Evolutionary conservation across 495 filamentous ascomycete species (phyloP), one percentile per base, ranked within the genome.

Genomic region (Penicillium odoratum): DNA sequence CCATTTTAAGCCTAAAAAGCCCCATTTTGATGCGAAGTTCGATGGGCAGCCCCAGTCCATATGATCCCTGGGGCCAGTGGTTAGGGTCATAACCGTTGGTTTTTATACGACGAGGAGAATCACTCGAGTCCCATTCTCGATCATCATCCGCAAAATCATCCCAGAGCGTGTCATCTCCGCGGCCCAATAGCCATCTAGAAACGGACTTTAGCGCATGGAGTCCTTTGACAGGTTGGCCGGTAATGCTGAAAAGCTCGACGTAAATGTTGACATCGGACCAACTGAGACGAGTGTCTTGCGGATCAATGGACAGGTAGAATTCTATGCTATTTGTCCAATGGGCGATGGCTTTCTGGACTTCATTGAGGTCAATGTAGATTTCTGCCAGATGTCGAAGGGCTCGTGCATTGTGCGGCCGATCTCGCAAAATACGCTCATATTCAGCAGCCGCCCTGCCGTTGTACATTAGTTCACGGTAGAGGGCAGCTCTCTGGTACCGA

Each of bases 231-330:
- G 83, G 87, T 55, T 81, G 76, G 51, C 80, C 79, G 7, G 84
- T 64, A 48, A 85, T 83, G 11, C 81, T 79, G 60, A 90, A 88
- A 25, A 98, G 79, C 63, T 96, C 92, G 28, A 88, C 80, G 58
- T 92, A 96, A 51, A 92, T 87, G 61, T 92, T 88, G 34, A 93
- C 69, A 66, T 97, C 89, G 30, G 85, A 85, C 92, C 92, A 98
- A 31, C 84, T 83, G 61, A 95, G 87, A 28, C 73, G 80, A 3
- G 70, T 75, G 48, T 80, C 72, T 13, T 81, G 77, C 4, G 79
- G 60, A 45, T 76, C 67, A 66, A 76, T 58, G 46, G 79, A 65
- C 64, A 81, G 71, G 54, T 82, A 79, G 57, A 83, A 66, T 15
- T 72, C 69, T 54, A 96, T 83, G 30, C 83, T 84, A 9, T 74